Conservation (phyloP, 1,139 yeast species). For the Protomyces inundatus region DNA sequence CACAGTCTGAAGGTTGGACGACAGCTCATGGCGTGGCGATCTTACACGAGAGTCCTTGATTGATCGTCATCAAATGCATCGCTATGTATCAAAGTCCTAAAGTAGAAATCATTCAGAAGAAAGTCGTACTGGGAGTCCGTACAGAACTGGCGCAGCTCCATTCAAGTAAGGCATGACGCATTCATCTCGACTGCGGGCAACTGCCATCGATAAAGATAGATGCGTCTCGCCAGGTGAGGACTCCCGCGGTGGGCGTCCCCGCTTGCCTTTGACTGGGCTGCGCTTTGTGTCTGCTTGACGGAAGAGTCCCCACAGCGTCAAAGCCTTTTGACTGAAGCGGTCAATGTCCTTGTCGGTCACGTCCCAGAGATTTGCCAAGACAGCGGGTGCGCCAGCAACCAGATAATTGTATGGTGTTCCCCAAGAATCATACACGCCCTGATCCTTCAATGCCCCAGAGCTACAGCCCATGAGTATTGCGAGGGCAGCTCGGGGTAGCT, state of each 20-base stretch:
- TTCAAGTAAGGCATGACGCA: slow-evolving; percentile 65
- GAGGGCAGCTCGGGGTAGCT: slow-evolving; percentile 53
- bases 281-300: slow-evolving; percentile 50
- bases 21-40: slow-evolving; percentile 4
- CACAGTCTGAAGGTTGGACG: neutral
- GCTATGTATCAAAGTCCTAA: neutral
- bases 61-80: too few species aligned
- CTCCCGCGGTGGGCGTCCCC: slow-evolving; percentile 1
- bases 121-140: slow-evolving; percentile 57
- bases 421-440: slow-evolving; percentile 62
- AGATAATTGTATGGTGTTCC: slow-evolving; percentile 76
- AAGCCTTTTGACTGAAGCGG: slow-evolving; percentile 49
- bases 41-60: neutral
- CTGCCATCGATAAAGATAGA: slow-evolving; percentile 47
- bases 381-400: slow-evolving; percentile 69
- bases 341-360: slow-evolving; percentile 96
- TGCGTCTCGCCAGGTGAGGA: slow-evolving; percentile 1
- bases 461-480: slow-evolving; percentile 84
- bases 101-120: neutral
- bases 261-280: slow-evolving; percentile 20
- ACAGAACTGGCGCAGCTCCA: slow-evolving; percentile 77
- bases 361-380: slow-evolving; percentile 88
- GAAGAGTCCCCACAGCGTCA: slow-evolving; percentile 34
- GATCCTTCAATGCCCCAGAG: slow-evolving; percentile 59
- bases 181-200: slow-evolving; percentile 52